These are phyloP conservation scores for Xerocomellus dryophilus DNA, from an alignment of 768 basidiomycete genomes.

Conservation along the genomic window DNA sequence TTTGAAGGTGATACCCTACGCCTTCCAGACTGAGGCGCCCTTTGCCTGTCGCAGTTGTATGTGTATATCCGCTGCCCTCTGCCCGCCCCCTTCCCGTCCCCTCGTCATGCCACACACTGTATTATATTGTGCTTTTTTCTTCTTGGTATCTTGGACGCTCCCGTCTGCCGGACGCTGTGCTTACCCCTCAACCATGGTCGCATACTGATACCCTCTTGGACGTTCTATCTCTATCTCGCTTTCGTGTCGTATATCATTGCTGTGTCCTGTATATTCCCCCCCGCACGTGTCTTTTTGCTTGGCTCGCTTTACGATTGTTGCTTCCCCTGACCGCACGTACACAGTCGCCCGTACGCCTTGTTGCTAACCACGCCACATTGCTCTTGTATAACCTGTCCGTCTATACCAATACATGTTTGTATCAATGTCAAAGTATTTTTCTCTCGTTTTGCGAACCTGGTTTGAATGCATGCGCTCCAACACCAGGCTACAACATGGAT, in stretches of 20 bases:
- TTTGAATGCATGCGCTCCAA: neutral
- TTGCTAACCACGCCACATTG: constrained; percentile 1
- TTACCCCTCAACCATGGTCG: neutral
- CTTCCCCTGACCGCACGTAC: neutral
- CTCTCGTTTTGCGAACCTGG: neutral
- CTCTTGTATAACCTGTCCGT: constrained; percentile 17
- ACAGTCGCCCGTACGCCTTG: constrained; percentile 1
- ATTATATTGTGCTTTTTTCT: constrained; percentile 15
- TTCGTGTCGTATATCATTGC: constrained; percentile 13
- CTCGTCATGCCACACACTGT: constrained; percentile 4
- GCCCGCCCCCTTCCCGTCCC: neutral
- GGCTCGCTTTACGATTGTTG: neutral
- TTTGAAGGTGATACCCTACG: constrained; percentile 50
- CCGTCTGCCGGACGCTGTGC: constrained; percentile 3
- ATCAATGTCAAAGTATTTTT: constrained; percentile 16
- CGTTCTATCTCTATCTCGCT: constrained; percentile 10
- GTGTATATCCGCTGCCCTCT: neutral
- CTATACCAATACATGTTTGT: constrained; percentile 17
- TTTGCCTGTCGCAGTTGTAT: neutral
- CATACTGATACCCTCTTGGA: constrained; percentile 26
- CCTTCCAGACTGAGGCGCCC: constrained; percentile 20
- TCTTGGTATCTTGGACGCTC: constrained; percentile 26
- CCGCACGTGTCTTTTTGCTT: neutral
- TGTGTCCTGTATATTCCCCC: constrained; percentile 14
- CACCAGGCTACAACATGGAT: too few relatives aligned